A percentile compares a stretch with the other conserved stretches of the same genome.
Evolutionary conservation across 1,284 basidiomycete species (phyloP).

Genomic region (Mycosarcoma mackinlayi): DNA sequence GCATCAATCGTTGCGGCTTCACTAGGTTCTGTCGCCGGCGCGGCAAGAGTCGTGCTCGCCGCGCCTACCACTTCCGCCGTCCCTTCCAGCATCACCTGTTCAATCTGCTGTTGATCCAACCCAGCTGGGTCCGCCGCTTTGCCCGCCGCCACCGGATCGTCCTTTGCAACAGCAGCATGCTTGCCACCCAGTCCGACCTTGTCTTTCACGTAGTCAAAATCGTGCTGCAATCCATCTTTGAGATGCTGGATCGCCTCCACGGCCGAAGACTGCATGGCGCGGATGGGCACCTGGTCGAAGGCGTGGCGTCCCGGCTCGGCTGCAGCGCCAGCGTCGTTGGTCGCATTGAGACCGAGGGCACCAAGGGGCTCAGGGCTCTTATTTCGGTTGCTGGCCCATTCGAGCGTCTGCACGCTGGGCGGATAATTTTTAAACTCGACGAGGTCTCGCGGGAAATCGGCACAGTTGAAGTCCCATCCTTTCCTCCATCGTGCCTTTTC

Average conservation of each 20-base stretch:
- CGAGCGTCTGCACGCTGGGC: conserved; percentile 42
- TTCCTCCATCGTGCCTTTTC: conserved; percentile 83
- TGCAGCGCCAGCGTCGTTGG: conserved; percentile 6
- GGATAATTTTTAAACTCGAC: conserved; percentile 48
- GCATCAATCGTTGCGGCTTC: conserved; percentile 11
- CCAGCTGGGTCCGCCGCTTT: conserved; percentile 41
- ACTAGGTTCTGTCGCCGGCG: conserved; percentile 19
- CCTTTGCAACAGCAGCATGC: not conserved
- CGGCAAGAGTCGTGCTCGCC: not conserved
- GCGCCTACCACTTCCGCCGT: conserved; percentile 31
- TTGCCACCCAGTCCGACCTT: conserved; percentile 23
- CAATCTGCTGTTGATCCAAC: conserved; percentile 55
- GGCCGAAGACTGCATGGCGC: conserved; percentile 34
- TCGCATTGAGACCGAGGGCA: conserved; percentile 8
- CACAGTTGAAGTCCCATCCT: conserved; percentile 97
- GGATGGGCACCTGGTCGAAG: conserved; percentile 38
- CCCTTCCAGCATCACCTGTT: conserved; percentile 54
- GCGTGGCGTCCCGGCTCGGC: conserved; percentile 50
- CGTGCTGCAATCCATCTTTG: conserved; percentile 34
- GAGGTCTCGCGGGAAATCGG: conserved; percentile 55
- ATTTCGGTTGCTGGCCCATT: conserved; percentile 21
- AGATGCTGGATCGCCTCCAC: conserved; percentile 23
- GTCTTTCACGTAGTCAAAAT: conserved; percentile 27
- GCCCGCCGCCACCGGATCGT: conserved; percentile 20
- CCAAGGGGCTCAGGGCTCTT: not conserved